Evolutionary conservation across 2,329 filamentous ascomycete genomes (phyloP), one percentile per base, ranked within the genome.

Genomic region (Curvularia sp.): DNA sequence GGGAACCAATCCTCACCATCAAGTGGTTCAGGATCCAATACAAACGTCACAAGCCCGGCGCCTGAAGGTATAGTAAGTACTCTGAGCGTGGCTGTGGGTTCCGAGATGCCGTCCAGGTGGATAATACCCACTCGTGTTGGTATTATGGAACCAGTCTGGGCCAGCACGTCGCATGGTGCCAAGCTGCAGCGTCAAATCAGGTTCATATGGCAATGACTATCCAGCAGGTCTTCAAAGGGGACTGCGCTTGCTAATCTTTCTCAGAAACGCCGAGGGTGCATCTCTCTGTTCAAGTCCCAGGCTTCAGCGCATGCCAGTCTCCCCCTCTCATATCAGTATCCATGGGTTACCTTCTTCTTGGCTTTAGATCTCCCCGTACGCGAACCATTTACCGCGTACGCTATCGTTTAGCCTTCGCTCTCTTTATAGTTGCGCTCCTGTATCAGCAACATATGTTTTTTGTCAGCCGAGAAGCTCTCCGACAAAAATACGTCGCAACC

Each of bases 401-500:
- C n/a, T 58, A 58, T 48, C 61, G 67, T 22, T 26, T 71, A 26
- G 44, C 53, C 22, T 13, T 68, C 22, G 39, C 70, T 12, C 46
- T 65, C 2, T 53, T 63, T 3, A 28, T 69, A n/a, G n/a, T 64
- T 4, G 44, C 57, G 12, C 31, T 72, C 5, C 54, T 67, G 12
- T 54, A 64, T 12, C 67, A 70, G 46, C 63, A 71, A 22, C 58
- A 61, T 6, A 58, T 69, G 35, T 70, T 60, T 39, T 53, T 55
- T 30, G 38, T 55, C 22, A 69, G 65, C 39, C 67, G 60, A 43
- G 20, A 65, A 15, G 58, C 68, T 9, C 65, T 71, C 1, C 49
- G 41, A 2, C 64, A 58, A 9, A 73, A 73, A 52, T 72, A 67
- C 48, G 57, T 66, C 2, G 56, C 64, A 5, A 71, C 70, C 10